Conservation (phyloP, 139 green algal species). For the Tetratostichococcus sp. region DNA sequence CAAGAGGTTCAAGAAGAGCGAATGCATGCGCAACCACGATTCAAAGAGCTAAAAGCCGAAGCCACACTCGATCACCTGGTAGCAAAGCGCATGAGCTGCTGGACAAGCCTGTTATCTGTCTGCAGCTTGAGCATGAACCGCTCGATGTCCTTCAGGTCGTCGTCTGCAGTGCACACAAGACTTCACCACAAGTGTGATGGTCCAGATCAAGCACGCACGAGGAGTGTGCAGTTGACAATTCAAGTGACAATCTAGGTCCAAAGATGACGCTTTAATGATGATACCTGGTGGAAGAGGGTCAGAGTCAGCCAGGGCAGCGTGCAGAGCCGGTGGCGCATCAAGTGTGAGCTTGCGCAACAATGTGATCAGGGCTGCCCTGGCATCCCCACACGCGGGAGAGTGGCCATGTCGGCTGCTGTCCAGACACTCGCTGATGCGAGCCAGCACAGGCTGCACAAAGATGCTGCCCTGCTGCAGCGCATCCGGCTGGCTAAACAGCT, state of each 20-base stretch:
- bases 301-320: conserved; percentile 27
- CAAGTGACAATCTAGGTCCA: too few relatives aligned
- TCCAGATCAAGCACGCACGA: too few relatives aligned
- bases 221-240: too few relatives aligned
- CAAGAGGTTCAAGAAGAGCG: too few relatives aligned
- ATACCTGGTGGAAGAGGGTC: neutral
- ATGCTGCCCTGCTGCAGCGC: neutral
- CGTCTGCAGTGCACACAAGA: too few relatives aligned
- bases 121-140: conserved; percentile 21
- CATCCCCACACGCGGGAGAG: neutral
- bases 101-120: neutral
- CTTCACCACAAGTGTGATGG: too few relatives aligned
- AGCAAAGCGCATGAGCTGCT: neutral
- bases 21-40: too few relatives aligned
- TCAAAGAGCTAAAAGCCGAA: too few relatives aligned
- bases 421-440: neutral
- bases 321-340: conserved; percentile 30
- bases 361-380: neutral
- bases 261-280: too few relatives aligned
- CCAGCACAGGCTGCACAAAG: neutral
- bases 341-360: conserved; percentile 4
- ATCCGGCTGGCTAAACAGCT: conserved; percentile 4
- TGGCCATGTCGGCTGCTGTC: neutral
- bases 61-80: neutral
- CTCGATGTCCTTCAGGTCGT: conserved; percentile 14